Evolutionary conservation across 495 filamentous ascomycete species (phyloP).

Genomic region (Aspergillus carlsbadensis): DNA sequence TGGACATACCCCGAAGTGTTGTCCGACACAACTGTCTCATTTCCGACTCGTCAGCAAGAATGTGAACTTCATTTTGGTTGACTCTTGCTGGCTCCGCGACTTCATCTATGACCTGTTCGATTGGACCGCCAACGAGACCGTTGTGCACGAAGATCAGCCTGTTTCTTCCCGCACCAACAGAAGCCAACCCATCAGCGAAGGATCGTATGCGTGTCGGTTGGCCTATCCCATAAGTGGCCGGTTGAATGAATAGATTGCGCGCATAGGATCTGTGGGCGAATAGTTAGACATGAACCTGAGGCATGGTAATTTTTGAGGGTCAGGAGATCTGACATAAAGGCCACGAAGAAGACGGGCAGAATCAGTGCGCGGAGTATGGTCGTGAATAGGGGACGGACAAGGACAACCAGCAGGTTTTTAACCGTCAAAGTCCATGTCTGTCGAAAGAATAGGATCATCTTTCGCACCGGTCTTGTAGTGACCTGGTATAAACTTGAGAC

Average conservation of each 20-base stretch:
- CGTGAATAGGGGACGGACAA: slow-evolving; percentile 60
- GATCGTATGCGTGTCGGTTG: slow-evolving; percentile 53
- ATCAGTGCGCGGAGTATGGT: slow-evolving; percentile 69
- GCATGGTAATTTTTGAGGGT: not conserved
- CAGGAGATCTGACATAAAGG: slow-evolving; percentile 47
- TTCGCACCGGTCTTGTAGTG: not conserved
- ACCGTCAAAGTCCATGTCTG: slow-evolving; percentile 71
- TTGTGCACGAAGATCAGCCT: slow-evolving; percentile 80
- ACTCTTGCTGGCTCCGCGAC: slow-evolving; percentile 50
- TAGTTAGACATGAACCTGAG: not conserved
- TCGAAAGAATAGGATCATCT: slow-evolving; percentile 53
- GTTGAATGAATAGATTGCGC: slow-evolving; percentile 65
- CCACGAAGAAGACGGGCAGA: slow-evolving; percentile 67
- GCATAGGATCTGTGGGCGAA: slow-evolving; percentile 48
- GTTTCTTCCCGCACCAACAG: slow-evolving; percentile 48
- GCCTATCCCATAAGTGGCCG: slow-evolving; percentile 67
- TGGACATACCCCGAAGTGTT: slow-evolving; percentile 65
- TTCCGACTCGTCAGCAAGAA: slow-evolving; percentile 50
- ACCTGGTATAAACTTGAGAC: not conserved
- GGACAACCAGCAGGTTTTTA: slow-evolving; percentile 73
- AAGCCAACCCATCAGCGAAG: slow-evolving; percentile 57
- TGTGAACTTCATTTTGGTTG: slow-evolving; percentile 55
- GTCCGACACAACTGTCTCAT: slow-evolving; percentile 63
- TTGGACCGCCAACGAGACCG: slow-evolving; percentile 66
- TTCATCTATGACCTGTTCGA: slow-evolving; percentile 65